Base-by-base conservation (phyloP, 1,139 yeast species). In the Pichia sp. region DNA sequence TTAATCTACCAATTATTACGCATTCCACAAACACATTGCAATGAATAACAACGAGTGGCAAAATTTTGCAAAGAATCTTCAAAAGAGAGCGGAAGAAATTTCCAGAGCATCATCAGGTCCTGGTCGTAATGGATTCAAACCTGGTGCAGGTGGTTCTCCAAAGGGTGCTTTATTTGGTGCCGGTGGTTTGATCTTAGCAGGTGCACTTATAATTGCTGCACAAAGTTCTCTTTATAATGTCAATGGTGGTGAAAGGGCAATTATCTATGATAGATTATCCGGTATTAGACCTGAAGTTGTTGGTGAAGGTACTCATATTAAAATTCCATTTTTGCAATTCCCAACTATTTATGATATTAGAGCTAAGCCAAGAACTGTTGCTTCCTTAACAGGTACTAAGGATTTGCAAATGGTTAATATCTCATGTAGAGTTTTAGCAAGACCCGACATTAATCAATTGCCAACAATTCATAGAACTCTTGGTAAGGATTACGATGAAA, bases 171-270 rank as follows among this genome's bases (percentile, higher is more conserved):
- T 82, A 60, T 83, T 89, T 25, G 96, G 97, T 11, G 62, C 82
- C 38, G 95, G 95, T 25, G 96, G 96, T 2, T 61, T 88, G 32
- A 58, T 87, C 13, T 62, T 85, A 26, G 70, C 89, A 35, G 95
- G 92, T 51, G 92, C 86, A 46, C 85, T 80, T 42, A 77, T 85
- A 1, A 51, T 85, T 39, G 65, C 83, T 43, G 72, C 83, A 35
- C 86, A 86, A 61, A 78, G 85, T 53, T 82, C 96, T 2, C 75
- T 90, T 49, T 90, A 88, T 72, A 90, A 89, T 66, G 98, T 92
- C 51, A 97, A 92, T 66, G 99, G 99, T 79, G 99, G 99, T 68
- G 97, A 92, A 69, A 78, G 99, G 66, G 99, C 97, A 27, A 89
- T 92, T 61, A 78, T 92, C 39, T 92, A 92, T 68, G 88, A 95